Evolutionary conservation across 2,329 filamentous ascomycete genomes (phyloP).

Genomic region (Hypomyces perniciosus): DNA sequence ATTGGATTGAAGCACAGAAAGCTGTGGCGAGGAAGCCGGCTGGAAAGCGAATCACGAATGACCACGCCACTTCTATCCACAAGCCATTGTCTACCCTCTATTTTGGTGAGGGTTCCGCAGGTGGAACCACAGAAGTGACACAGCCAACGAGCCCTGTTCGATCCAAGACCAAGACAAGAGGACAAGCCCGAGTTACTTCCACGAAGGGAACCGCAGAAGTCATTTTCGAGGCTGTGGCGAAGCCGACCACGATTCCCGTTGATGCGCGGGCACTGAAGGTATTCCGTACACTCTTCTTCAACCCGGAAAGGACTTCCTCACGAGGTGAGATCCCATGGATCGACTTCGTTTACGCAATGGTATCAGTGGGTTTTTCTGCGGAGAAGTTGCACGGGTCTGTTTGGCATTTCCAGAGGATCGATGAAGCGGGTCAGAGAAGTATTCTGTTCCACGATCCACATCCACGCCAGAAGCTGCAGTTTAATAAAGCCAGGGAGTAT

Average conservation of each 20-base stretch:
- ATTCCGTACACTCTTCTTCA: conserved; percentile 37
- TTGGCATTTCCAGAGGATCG: conserved; percentile 51
- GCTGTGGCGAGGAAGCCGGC: background rate
- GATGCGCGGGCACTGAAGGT: conserved; percentile 29
- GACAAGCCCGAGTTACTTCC: background rate
- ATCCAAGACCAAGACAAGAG: too few species aligned
- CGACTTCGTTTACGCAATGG: conserved; percentile 50
- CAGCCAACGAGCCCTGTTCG: background rate
- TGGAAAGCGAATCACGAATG: background rate
- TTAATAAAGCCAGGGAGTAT: conserved; percentile 36
- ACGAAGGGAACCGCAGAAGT: background rate
- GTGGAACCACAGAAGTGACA: background rate
- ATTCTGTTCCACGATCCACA: conserved; percentile 60
- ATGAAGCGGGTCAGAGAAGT: conserved; percentile 34
- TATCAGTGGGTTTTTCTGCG: conserved; percentile 40
- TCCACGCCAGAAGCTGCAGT: conserved; percentile 45
- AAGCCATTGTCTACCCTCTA: conserved; percentile 22
- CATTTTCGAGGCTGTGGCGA: too few species aligned
- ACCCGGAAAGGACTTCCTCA: conserved; percentile 26
- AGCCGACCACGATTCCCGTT: conserved; percentile 16
- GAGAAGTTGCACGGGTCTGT: conserved; percentile 55
- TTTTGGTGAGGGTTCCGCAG: conserved; percentile 11
- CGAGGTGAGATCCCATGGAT: conserved; percentile 46
- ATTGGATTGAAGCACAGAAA: conserved; percentile 40
- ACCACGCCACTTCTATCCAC: conserved; percentile 7